These are phyloP conservation scores for Pseudozyma sp. DNA, from an alignment of 1,284 basidiomycete species.

Conservation along the genomic window DNA sequence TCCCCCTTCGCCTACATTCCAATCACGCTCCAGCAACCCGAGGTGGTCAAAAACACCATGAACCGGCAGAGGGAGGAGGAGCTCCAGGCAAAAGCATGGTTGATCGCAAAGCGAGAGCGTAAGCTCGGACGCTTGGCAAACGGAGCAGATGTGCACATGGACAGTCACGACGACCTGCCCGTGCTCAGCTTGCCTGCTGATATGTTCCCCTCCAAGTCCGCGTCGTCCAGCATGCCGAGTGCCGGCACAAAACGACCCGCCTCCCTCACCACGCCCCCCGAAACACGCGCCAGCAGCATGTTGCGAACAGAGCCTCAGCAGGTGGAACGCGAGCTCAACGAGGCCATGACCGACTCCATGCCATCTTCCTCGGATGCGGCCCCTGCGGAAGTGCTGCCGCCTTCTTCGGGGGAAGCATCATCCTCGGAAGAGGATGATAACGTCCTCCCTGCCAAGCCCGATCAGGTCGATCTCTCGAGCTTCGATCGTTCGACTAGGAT, in stretches of 20 bases:
- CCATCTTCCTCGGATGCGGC: constrained; percentile 7
- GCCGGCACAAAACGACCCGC: constrained; percentile 39
- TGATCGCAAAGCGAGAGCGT: constrained; percentile 27
- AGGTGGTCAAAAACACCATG: constrained; percentile 44
- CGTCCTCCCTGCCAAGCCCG: constrained; percentile 6
- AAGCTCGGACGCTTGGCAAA: constrained; percentile 1
- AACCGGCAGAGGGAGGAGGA: constrained; percentile 53
- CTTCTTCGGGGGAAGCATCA: constrained; percentile 11
- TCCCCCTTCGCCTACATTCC: constrained; percentile 66
- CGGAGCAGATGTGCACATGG: background rate
- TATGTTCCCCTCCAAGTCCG: constrained; percentile 12
- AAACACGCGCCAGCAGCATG: constrained; percentile 22
- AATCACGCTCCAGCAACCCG: constrained; percentile 62
- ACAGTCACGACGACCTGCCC: constrained; percentile 34
- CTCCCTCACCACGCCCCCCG: constrained; percentile 41
- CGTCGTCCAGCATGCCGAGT: background rate
- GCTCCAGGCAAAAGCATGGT: constrained; percentile 39
- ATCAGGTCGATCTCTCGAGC: constrained; percentile 24
- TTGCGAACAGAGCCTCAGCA: constrained; percentile 21
- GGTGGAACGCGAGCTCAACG: constrained; percentile 34
- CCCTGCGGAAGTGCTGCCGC: constrained; percentile 12
- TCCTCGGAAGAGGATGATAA: constrained; percentile 22
- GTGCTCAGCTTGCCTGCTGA: constrained; percentile 35
- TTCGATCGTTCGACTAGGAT: constrained; percentile 45
- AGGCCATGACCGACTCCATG: constrained; percentile 42